Evolutionary conservation across 805 yeast genomes (phyloP), one percentile per base, ranked within the genome.

Genomic region (Cyberlindnera americana): DNA sequence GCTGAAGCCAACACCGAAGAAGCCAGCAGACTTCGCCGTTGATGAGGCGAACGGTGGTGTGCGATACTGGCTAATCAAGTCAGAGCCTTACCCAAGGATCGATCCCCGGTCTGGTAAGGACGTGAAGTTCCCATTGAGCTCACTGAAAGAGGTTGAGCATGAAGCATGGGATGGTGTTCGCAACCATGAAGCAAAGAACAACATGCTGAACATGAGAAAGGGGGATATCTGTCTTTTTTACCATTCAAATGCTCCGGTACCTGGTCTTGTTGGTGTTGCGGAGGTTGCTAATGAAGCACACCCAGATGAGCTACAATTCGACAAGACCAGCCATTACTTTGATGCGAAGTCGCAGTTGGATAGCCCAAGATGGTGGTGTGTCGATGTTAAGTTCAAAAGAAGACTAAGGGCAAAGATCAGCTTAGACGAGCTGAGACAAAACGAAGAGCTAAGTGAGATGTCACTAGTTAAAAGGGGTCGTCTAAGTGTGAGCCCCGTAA

Each of bases 131-230:
- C 64, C 78, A 5, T 58, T 76, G 6, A 60, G 60, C 8, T 75
- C 69, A 22, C 56, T 77, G 11, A 52, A 64, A 14, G 48, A 62
- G 6, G 69, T 63, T 8, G 61, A 54, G 5, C 44, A 44, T 2
- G 73, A 72, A 37, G 66, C 72, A n/a, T 77, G 82, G 82, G 76
- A 74, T 45, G 82, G 83, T 1, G 81, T 77, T 10, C 60, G 83
- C 33, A 77, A 77, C 51, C 69, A 69, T 44, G 81, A 76, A 56
- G 81, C 82, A 1, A 61, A 71, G 43, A 77, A 75, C 47, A 65
- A 68, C 43, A 64, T 77, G 67, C 48, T 66, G 15, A 58, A 60
- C 27, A 77, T 77, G 82, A 44, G 56, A 15, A 47, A 48, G 29
- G 73, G 69, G 13, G 82, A 77, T 42, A 38, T 66, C 8, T 69